Base-by-base conservation (phyloP, 371 early-diverging fungal genomes). In the Smittium culicis region DNA sequence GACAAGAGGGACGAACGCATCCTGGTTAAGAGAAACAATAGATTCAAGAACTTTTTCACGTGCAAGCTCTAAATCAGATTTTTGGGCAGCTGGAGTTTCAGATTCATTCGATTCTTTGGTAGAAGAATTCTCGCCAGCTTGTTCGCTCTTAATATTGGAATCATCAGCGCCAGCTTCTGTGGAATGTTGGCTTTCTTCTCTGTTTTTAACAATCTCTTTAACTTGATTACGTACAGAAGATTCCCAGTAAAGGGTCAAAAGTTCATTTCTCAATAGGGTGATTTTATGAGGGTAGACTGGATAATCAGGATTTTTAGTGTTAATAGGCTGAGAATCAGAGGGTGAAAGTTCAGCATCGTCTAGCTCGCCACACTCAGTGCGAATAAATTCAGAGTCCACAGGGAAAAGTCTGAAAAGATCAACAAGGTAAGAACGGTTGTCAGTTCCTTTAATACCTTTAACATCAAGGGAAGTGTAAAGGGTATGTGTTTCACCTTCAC, bases 371-470 rank as follows among this genome's bases (percentile, higher is more conserved):
- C 87, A 82, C 68, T 88, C 87, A 24, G 75, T 72, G 66, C 93
- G 92, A 69, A 87, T 79, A 75, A 95, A 96, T 70, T 82, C 86
- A 66, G 91, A 82, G 77, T 96, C 96, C 35, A 91, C 87, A 27
- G 96, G 95, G 35, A 85, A 87, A 60, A 93, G 72, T 61, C 96
- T 86, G 78, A 88, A 93, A 60, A 94, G 81, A 78, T 96, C 96
- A 72, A 96, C 77, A 57, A 96, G 72, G 74, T 96, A 96, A 35
- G 86, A 82, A 75, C 94, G 88, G 16, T 90, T 89, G 73, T 96
- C 96, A 24, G 88, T 87, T 55, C 96, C 94, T 55, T 86, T 70
- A 65, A 96, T 82, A 28, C 95, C 95, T 83, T 95, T 96, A 68
- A 88, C 86, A 65, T 96, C 96, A 34, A 88, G 73, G 5, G 94